Percentiles rank a stretch among this genome's conserved stretches.
phyloP scores from a whole-genome alignment of 176 grass and related monocot genomes.

The Musa schizocarpa region DNA sequence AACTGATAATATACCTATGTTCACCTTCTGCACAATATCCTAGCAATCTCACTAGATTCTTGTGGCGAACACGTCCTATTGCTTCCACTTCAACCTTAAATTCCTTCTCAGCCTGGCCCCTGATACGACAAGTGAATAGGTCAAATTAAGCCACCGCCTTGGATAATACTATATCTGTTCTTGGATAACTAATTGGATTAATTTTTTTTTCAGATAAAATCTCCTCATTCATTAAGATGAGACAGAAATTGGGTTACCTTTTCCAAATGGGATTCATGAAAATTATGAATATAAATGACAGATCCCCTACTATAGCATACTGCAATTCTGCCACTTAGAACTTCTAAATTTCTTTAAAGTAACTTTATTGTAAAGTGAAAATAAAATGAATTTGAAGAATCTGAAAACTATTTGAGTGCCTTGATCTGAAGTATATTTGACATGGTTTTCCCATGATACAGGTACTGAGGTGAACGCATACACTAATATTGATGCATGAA shows the following conservation, averaged over 20 bases:
- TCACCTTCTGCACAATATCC: constrained; percentile 19
- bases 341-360: neutral
- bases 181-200: neutral
- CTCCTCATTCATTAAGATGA: neutral
- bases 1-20: constrained; percentile 5
- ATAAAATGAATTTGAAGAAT: no score
- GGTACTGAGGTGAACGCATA: no score
- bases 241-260: neutral
- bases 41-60: constrained; percentile 15
- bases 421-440: no score
- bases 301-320: no score
- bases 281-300: no score
- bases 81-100: constrained; percentile 22
- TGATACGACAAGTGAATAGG: neutral
- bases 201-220: neutral
- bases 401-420: no score
- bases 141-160: neutral
- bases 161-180: neutral
- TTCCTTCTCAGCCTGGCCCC: constrained; percentile 19
- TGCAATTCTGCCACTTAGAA: neutral
- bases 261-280: no score
- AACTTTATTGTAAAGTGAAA: no score
- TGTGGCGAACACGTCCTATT: constrained; percentile 17
- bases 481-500: no score
- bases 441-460: no score